A percentile compares a stretch with the other conserved stretches of the same genome.
These are phyloP conservation scores for Podosphaera xanthii DNA, from an alignment of 2,329 filamentous ascomycete species.

Conservation along the genomic window DNA sequence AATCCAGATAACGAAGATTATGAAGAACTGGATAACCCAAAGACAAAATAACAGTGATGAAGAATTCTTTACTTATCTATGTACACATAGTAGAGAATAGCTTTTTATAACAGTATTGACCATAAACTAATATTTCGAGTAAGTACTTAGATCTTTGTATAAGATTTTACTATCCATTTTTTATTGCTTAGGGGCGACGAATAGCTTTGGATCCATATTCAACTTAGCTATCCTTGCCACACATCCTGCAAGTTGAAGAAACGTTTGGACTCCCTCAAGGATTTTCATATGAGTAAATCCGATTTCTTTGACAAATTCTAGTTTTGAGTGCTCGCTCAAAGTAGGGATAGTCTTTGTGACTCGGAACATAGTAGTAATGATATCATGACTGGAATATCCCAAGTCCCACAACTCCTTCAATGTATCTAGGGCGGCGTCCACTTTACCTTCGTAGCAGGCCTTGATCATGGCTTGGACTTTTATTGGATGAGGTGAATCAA, in stretches of 20 bases:
- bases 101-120: too few relatives aligned
- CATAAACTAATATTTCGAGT: too few relatives aligned
- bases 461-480: constrained; percentile 98
- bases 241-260: constrained; percentile 83
- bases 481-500: constrained; percentile 90
- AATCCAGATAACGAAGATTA: constrained; percentile 37
- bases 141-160: neutral
- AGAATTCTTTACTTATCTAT: neutral
- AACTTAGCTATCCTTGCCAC: constrained; percentile 78
- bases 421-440: constrained; percentile 68
- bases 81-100: neutral
- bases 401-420: constrained; percentile 83
- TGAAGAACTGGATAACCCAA: constrained; percentile 4
- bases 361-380: constrained; percentile 97
- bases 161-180: neutral
- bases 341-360: constrained; percentile 91
- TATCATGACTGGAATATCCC: constrained; percentile 96
- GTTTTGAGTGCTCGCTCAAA: constrained; percentile 78
- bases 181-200: constrained; percentile 22
- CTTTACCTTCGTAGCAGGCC: constrained; percentile 77
- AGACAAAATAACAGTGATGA: constrained; percentile 6
- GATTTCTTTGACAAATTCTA: constrained; percentile 97
- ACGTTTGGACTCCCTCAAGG: constrained; percentile 86
- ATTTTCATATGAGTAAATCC: constrained; percentile 99
- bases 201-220: constrained; percentile 83